These are phyloP conservation scores for Dendrocalamus latiflorus DNA, from an alignment of 202 grass and related monocot genomes.

Conservation along the genomic window DNA sequence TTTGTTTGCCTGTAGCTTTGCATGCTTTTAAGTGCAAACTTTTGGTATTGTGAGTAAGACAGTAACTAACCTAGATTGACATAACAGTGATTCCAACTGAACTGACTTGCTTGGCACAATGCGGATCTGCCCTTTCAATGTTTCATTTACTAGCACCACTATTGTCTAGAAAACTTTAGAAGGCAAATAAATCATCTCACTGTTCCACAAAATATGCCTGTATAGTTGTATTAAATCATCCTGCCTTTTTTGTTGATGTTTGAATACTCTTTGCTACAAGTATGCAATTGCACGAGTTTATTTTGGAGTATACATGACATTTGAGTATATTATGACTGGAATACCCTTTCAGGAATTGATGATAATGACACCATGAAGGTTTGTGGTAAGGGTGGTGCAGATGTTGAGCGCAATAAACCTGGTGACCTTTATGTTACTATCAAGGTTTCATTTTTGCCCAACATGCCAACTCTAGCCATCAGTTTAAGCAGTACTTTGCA, in stretches of 20 bases:
- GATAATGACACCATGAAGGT: constrained; percentile 80
- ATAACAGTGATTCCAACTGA: constrained; percentile 2
- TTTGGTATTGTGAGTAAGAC: neutral
- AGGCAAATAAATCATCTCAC: neutral
- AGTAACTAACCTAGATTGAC: neutral
- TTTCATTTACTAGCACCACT: neutral
- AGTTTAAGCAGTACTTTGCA: constrained; percentile 26
- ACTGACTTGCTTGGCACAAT: neutral
- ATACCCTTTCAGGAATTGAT: constrained; percentile 48
- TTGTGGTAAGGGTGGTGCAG: constrained; percentile 79
- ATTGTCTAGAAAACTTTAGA: neutral
- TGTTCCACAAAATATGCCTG: constrained; percentile 3
- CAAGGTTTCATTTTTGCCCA: constrained; percentile 46
- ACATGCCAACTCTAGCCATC: neutral
- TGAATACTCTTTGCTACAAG: neutral
- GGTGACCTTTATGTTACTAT: constrained; percentile 91
- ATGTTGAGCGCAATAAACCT: constrained; percentile 73
- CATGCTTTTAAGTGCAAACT: constrained; percentile 3
- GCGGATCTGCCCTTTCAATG: neutral
- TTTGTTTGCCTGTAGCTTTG: neutral
- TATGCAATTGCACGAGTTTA: constrained; percentile 8
- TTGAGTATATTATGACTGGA: constrained; percentile 4
- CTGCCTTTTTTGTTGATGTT: too few relatives aligned
- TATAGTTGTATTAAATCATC: too few relatives aligned
- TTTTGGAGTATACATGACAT: constrained; percentile 21